Base-by-base conservation (phyloP, 441 rosid genomes). In the Rhodomyrtus psidioides region DNA sequence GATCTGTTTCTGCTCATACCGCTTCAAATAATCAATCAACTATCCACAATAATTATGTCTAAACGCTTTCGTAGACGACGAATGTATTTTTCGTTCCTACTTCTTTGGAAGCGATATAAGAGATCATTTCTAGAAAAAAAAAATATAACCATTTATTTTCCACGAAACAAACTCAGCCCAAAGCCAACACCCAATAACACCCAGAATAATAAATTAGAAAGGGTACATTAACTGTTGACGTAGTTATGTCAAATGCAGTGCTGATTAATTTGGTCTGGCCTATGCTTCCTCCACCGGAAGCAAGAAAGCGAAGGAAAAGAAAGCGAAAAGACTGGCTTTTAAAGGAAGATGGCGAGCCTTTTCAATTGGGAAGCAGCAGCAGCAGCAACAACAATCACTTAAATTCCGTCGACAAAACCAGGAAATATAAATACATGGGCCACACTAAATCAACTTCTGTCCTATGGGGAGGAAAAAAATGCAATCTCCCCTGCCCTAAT, bases 131-230 rank as follows among this genome's bases (percentile, higher is more conserved):
- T 30, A 30, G 23, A 34, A 34, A 34, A 34, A n/a, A 6, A 19
- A 62, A 62, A 30, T 17, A 65, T 9, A 65, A 70, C 1, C 5
- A 39, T 39, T 39, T 8, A 70, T 39, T 70, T 21, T 12, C 2
- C 3, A 6, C 1, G 1, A 39, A 39, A 39, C 3, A 12, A 39
- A 39, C 0, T 1, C 0, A 39, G 16, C 0, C 4, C 10, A 12
- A 70, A 70, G 21, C 8, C 9, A 21, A 21, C 16, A 10, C 2
- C 49, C 5, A 3, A 1, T 15, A 1, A 12, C 9, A 39, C 79
- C 2, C 12, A 70, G 26, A 70, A 70, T 1, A 70, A 39, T 70
- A 7, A 39, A 62, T 62, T 28, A 17, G 53, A 62, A 62, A 62
- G 49, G 79, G 79, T 70, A 39, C 28, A 28, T 13, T 16, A 19